These are phyloP conservation scores for Erysiphe pulchra DNA, from an alignment of 2,329 filamentous ascomycete species.

Conservation along the genomic window DNA sequence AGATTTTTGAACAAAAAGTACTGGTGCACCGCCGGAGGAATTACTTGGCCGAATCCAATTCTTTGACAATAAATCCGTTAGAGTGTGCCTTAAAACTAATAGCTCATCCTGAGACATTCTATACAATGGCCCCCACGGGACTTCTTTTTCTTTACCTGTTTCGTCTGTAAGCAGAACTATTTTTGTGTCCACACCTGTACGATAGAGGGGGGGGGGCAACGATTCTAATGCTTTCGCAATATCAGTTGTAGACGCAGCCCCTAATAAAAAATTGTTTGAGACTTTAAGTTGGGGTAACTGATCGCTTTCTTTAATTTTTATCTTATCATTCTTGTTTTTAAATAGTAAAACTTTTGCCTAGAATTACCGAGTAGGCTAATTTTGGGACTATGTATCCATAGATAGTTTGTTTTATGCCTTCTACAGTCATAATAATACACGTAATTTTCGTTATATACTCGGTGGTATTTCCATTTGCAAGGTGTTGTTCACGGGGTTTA, in stretches of 20 bases:
- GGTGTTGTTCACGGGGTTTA: neutral
- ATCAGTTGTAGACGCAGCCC: neutral
- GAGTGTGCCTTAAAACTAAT: neutral
- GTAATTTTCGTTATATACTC: neutral
- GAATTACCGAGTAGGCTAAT: neutral
- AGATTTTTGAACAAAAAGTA: constrained; percentile 1
- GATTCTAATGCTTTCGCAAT: neutral
- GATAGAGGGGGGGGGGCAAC: neutral
- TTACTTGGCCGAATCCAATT: neutral
- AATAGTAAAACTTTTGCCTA: neutral
- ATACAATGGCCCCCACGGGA: neutral
- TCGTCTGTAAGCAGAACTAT: neutral
- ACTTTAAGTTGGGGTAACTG: neutral
- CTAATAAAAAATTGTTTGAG: neutral
- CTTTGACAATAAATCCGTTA: neutral
- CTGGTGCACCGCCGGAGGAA: neutral
- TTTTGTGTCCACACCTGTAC: neutral
- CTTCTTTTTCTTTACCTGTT: neutral
- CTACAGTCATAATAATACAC: neutral
- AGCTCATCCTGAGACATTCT: neutral
- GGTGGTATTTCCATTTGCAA: neutral
- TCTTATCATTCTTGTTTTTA: neutral
- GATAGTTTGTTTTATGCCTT: neutral
- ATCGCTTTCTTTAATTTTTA: neutral
- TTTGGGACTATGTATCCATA: neutral